phyloP scores from a whole-genome alignment of 441 rosid species.

The Brassica hybrid region DNA sequence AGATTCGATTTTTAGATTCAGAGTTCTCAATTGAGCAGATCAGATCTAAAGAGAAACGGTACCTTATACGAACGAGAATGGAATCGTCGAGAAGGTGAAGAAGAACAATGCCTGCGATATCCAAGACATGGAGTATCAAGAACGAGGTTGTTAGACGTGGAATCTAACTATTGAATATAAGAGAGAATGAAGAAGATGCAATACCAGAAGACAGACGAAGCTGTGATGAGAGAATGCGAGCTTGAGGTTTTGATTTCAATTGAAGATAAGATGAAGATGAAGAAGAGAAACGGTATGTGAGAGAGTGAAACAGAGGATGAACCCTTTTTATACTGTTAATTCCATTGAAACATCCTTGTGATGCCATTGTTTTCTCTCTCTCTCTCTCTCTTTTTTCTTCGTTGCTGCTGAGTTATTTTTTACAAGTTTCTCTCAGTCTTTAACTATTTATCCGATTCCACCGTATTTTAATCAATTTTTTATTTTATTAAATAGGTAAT shows the following conservation, averaged over 20 bases:
- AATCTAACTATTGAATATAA: not conserved
- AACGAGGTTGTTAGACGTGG: conserved; percentile 35
- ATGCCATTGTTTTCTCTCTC: conserved; percentile 48
- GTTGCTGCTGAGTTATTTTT: not conserved
- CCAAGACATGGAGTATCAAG: conserved; percentile 44
- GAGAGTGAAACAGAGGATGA: conserved; percentile 29
- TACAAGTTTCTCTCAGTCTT: conserved; percentile 21
- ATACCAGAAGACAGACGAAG: conserved; percentile 33
- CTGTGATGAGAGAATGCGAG: not conserved
- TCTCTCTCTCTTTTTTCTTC: conserved; percentile 11
- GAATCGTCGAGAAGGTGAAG: conserved; percentile 38
- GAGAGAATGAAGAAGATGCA: conserved; percentile 6
- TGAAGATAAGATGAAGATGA: conserved; percentile 20
- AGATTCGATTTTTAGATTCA: not conserved
- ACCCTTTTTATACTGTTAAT: conserved; percentile 59
- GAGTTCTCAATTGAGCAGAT: not conserved
- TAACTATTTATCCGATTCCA: conserved; percentile 33
- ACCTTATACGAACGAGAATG: conserved; percentile 57
- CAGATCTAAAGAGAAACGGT: conserved; percentile 15
- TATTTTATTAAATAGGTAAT: not conserved
- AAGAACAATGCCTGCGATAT: conserved; percentile 48
- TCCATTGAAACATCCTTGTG: conserved; percentile 47
- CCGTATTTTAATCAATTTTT: not conserved
- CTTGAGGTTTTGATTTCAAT: conserved; percentile 14
- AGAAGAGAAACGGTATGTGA: conserved; percentile 40